Evolutionary conservation across 441 rosid genomes (phyloP).

Genomic region (Euphorbia schlechtendalii): DNA sequence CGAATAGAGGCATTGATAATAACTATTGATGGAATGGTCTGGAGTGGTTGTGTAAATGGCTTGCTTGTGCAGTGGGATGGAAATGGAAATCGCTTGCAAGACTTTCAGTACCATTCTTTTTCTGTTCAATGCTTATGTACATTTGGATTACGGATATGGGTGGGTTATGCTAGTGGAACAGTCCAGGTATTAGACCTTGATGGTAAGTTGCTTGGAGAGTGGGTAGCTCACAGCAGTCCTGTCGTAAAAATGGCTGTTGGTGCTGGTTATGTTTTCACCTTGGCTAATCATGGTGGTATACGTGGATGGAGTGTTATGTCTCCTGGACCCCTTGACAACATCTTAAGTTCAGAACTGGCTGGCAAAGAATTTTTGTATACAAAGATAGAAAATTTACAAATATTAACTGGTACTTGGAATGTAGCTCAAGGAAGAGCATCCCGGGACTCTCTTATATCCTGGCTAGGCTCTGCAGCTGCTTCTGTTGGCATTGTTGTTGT

Average conservation of each 20-base stretch:
- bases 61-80: constrained; percentile 87
- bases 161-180: constrained; percentile 84
- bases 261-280: constrained; percentile 59
- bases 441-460: constrained; percentile 71
- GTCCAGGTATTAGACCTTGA: constrained; percentile 83
- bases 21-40: constrained; percentile 77
- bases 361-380: constrained; percentile 57
- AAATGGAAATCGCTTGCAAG: constrained; percentile 74
- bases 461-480: constrained; percentile 80
- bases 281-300: constrained; percentile 97
- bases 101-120: constrained; percentile 60
- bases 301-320: constrained; percentile 89
- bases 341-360: constrained; percentile 64
- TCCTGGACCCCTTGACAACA: constrained; percentile 74
- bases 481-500: constrained; percentile 89
- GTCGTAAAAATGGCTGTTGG: constrained; percentile 80
- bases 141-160: constrained; percentile 63
- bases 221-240: constrained; percentile 83
- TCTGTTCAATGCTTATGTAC: constrained; percentile 84
- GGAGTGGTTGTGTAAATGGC: constrained; percentile 89
- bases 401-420: constrained; percentile 95
- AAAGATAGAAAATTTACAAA: constrained; percentile 56
- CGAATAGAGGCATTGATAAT: constrained; percentile 80
- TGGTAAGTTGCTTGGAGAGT: constrained; percentile 73
- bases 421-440: constrained; percentile 95